phyloP scores from a whole-genome alignment of 768 basidiomycete species.

The Xerocomus brunneocitrinus region DNA sequence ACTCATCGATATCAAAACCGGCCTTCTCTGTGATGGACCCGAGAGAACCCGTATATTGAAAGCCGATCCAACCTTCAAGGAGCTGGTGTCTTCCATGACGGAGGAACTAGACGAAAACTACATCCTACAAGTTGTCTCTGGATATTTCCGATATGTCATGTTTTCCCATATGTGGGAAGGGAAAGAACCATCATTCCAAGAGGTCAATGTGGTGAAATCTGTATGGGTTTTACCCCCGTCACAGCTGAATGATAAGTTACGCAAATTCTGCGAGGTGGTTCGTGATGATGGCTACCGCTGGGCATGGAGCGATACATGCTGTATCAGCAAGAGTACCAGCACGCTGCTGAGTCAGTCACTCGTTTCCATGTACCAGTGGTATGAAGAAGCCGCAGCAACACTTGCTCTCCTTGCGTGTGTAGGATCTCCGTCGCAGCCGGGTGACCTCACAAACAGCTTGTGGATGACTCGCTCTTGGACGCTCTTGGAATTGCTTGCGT shows the following conservation, averaged over 20 bases:
- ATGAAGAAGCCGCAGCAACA: slow-evolving; percentile 4
- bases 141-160: slow-evolving; percentile 13
- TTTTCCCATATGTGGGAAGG: slow-evolving; percentile 15
- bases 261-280: slow-evolving; percentile 9
- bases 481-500: slow-evolving; percentile 9
- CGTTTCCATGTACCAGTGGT: slow-evolving; percentile 11
- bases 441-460: slow-evolving; percentile 1
- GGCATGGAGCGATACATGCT: slow-evolving; percentile 14
- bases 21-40: slow-evolving; percentile 5
- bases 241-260: slow-evolving; percentile 5
- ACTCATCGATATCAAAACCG: slow-evolving; percentile 7
- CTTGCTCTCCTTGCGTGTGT: slow-evolving; percentile 4
- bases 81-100: slow-evolving; percentile 8
- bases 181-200: slow-evolving; percentile 13
- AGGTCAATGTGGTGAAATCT: slow-evolving; percentile 7
- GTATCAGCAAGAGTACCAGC: slow-evolving; percentile 5
- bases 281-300: slow-evolving; percentile 7
- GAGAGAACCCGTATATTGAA: slow-evolving; percentile 8
- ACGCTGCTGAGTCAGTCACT: slow-evolving; percentile 2
- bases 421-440: slow-evolving; percentile 1
- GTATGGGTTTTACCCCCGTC: slow-evolving; percentile 3
- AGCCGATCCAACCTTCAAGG: slow-evolving; percentile 5
- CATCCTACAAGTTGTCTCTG: slow-evolving; percentile 3
- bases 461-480: slow-evolving; percentile 14
- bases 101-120: slow-evolving; percentile 5